Conservation (phyloP, 495 filamentous ascomycete species). For the Cercophora samala region DNA sequence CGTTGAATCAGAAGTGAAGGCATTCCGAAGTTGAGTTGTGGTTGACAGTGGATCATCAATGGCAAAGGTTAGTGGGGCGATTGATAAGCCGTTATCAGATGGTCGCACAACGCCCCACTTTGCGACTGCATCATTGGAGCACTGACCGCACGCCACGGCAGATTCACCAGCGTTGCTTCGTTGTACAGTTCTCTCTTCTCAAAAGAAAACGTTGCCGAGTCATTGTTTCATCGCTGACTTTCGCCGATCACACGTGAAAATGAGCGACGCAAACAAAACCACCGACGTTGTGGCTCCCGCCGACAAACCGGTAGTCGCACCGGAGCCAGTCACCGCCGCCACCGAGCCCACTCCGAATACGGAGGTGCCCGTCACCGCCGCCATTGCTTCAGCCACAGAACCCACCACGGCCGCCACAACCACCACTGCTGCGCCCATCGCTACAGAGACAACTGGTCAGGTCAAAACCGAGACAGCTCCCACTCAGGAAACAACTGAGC, state of each 20-base stretch:
- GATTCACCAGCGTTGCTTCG: not conserved
- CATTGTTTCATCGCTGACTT: not conserved
- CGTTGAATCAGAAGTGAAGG: not conserved
- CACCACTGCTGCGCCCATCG: not conserved
- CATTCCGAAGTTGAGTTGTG: not conserved
- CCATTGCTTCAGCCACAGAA: not conserved
- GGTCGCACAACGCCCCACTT: not conserved
- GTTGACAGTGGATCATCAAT: not conserved
- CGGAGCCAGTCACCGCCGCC: not conserved
- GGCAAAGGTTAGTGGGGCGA: not conserved
- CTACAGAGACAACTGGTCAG: not conserved
- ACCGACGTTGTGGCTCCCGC: not conserved
- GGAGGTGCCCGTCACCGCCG: not conserved
- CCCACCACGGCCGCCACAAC: slow-evolving; percentile 4
- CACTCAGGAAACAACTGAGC: not conserved
- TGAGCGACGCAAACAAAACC: not conserved
- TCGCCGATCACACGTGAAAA: not conserved
- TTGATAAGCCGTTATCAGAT: not conserved
- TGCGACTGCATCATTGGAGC: not conserved
- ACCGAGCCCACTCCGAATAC: not conserved
- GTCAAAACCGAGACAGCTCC: not conserved
- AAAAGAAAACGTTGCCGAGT: not conserved
- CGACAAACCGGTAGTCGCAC: not conserved
- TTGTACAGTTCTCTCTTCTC: not conserved
- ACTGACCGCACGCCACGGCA: not conserved